Percentiles rank a stretch among this genome's conserved stretches.
Evolutionary conservation across 345 rosid genomes (phyloP).

Genomic region (Sonneratia alba): DNA sequence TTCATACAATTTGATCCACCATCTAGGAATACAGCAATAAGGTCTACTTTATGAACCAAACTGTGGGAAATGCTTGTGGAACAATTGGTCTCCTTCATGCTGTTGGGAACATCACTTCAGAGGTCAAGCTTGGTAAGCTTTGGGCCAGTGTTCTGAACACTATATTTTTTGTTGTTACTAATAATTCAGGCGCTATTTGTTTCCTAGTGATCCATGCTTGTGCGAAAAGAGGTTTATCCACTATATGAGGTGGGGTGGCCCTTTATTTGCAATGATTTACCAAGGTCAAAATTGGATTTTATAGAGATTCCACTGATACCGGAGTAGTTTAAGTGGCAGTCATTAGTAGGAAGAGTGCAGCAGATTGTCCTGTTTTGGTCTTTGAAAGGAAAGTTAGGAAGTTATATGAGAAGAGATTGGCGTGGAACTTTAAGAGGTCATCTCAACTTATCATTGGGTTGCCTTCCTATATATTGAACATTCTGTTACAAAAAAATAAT

Average conservation of each 20-base stretch:
- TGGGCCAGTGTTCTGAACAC: not conserved
- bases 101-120: conserved; percentile 71
- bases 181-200: not conserved
- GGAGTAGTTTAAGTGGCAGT: not conserved
- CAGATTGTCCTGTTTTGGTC: not conserved
- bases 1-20: conserved; percentile 6
- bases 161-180: not conserved
- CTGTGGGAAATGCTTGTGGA: conserved; percentile 98
- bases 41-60: conserved; percentile 92
- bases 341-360: not conserved
- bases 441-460: too few relatives aligned
- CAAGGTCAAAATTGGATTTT: not conserved
- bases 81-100: conserved; percentile 95
- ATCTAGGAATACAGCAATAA: conserved; percentile 45
- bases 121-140: conserved; percentile 60
- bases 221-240: not conserved
- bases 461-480: too few relatives aligned
- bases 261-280: not conserved
- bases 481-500: too few relatives aligned
- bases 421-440: not conserved
- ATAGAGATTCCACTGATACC: not conserved
- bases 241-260: not conserved
- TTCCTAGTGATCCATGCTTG: not conserved
- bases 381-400: not conserved
- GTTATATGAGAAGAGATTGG: not conserved